phyloP scores from a whole-genome alignment of 2,329 filamentous ascomycete species.

The Aureobasidium sp. region DNA sequence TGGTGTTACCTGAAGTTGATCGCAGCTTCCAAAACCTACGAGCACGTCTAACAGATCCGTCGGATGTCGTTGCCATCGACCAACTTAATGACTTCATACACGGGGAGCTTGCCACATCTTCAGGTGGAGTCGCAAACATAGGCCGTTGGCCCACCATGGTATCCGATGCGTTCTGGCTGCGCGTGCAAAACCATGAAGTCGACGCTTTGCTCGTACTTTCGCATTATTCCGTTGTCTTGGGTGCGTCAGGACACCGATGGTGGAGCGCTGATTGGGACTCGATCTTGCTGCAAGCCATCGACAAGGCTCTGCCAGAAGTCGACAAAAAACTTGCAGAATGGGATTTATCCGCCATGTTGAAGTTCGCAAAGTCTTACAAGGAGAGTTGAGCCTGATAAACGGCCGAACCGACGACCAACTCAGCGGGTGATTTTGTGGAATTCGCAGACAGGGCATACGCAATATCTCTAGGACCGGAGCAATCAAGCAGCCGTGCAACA shows the following conservation, averaged over 20 bases:
- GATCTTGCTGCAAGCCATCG: slow-evolving; percentile 16
- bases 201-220: slow-evolving; percentile 18
- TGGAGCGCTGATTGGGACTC: slow-evolving; percentile 19
- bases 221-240: slow-evolving; percentile 17
- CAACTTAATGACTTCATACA: neutral
- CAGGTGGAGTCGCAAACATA: slow-evolving; percentile 16
- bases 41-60: slow-evolving; percentile 6
- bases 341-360: neutral
- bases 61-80: slow-evolving; percentile 3
- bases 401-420: no score
- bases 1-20: neutral
- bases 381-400: neutral
- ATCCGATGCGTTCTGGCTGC: slow-evolving; percentile 17
- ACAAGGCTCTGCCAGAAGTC: slow-evolving; percentile 6
- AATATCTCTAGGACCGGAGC: neutral
- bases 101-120: neutral
- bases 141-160: slow-evolving; percentile 19
- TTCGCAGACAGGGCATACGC: neutral
- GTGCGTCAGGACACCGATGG: slow-evolving; percentile 16
- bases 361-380: slow-evolving; percentile 4
- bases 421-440: neutral
- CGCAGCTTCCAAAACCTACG: slow-evolving; percentile 6
- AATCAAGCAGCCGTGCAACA: neutral
- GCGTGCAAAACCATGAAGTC: slow-evolving; percentile 16
- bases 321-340: neutral